A percentile compares a stretch with the other conserved stretches of the same genome.
Evolutionary conservation across 2,329 filamentous ascomycete genomes (phyloP).

Genomic region (Mollisiaceae sp.): DNA sequence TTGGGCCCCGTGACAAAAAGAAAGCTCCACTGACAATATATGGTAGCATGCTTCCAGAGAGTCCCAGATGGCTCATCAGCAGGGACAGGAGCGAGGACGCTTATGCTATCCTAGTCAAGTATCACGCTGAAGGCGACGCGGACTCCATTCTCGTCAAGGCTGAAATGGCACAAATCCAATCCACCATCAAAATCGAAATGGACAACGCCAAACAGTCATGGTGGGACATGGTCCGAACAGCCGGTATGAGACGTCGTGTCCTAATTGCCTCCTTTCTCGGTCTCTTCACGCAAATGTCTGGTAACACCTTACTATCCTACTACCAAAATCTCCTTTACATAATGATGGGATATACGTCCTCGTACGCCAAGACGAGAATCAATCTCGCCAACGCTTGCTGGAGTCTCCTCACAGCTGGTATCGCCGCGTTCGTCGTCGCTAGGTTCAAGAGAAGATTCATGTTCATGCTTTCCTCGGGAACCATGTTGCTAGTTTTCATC

Average conservation of each 20-base stretch:
- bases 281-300: constrained; percentile 58
- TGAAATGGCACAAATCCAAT: constrained; percentile 64
- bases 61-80: constrained; percentile 60
- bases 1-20: background rate
- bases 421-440: constrained; percentile 49
- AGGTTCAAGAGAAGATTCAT: constrained; percentile 53
- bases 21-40: constrained; percentile 2
- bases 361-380: constrained; percentile 51
- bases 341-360: constrained; percentile 51
- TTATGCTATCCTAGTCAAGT: constrained; percentile 54
- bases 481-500: constrained; percentile 58
- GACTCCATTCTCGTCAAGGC: constrained; percentile 58
- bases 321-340: constrained; percentile 54
- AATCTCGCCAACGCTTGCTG: constrained; percentile 53
- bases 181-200: constrained; percentile 59
- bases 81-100: constrained; percentile 63
- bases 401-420: constrained; percentile 49
- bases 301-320: constrained; percentile 52
- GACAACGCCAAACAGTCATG: constrained; percentile 58
- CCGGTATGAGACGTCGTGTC: constrained; percentile 55
- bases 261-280: constrained; percentile 55
- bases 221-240: constrained; percentile 54
- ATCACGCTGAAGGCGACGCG: constrained; percentile 57
- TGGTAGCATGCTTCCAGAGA: constrained; percentile 55
- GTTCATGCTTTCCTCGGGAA: constrained; percentile 59